Base-by-base conservation (phyloP, 106 monocot genomes). In the Ottelia alismoides region DNA sequence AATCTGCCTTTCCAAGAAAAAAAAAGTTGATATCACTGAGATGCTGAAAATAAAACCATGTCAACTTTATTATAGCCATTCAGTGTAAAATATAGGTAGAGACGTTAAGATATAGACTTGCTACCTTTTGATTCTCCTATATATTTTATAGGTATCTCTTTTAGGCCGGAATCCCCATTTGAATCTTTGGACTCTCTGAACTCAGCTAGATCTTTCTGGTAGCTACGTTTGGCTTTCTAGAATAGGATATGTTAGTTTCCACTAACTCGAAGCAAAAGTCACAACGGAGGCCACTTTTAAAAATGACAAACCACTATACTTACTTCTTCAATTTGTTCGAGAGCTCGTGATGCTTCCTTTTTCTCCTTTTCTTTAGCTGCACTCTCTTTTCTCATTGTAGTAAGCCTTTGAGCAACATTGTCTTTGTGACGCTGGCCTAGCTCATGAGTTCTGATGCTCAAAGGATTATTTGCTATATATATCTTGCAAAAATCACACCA, bases 401-500 rank as follows among this genome's bases (percentile, higher is more conserved):
- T 60, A 53, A 98, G 79, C 69, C 77, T 78, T 52, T 82, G 76
- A 21, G 85, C 28, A 45, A 90, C 89, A 82, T 68, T 98, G 56
- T 98, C 96, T 62, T 90, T 98, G 62, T 98, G 96, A 27, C 89
- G 85, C 55, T 74, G 72, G 51, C 89, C 96, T 51, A 98, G 70
- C 29, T 98, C 96, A 79, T 90, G 89, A 14, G 75, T 98, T 71
- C 90, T 76, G 51, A 98, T 85, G 71, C 85, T 90, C 61, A 75
- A 62, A 9, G 85, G 76, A 40, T 85, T 98, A 58, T 98, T 89
- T 31, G 96, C 29, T 61, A 98, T 85, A 64, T 74, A 98, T 19
- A 98, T 98, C 67, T 98, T 98, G 72, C 96, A 90, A 45, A 90
- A 98, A 29, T 98, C 90, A 25, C 96, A 98, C 96, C 96, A 98